phyloP scores from a whole-genome alignment of 2,329 filamentous ascomycete species.

The Mariannaea elegans region DNA sequence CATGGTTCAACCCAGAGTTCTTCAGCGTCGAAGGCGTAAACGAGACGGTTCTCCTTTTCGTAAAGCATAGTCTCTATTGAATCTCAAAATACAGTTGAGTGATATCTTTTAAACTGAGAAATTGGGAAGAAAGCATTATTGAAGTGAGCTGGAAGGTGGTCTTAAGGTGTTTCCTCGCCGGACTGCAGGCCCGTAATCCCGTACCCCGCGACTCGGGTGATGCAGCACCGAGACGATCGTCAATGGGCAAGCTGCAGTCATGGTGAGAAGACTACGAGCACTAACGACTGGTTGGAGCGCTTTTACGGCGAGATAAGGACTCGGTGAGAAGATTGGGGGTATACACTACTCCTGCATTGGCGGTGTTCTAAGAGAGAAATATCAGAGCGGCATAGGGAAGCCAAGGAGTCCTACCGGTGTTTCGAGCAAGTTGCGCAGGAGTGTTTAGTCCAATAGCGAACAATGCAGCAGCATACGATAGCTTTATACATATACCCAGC shows the following conservation, averaged over 20 bases:
- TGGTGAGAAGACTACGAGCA: not conserved
- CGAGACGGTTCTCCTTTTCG: conserved; percentile 12
- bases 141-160: too few relatives aligned
- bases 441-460: too few relatives aligned
- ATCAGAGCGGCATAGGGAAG: too few relatives aligned
- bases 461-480: too few relatives aligned
- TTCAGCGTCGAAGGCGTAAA: conserved; percentile 52
- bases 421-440: too few relatives aligned
- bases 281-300: not conserved
- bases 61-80: conserved; percentile 6
- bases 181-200: conserved; percentile 2
- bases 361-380: too few relatives aligned
- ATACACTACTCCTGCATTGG: not conserved
- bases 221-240: not conserved
- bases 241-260: conserved; percentile 3
- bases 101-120: too few relatives aligned
- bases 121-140: too few relatives aligned
- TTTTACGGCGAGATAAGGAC: not conserved
- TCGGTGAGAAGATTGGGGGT: not conserved
- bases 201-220: conserved; percentile 7
- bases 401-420: too few relatives aligned
- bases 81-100: too few relatives aligned
- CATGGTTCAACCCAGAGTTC: conserved; percentile 59
- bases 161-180: too few relatives aligned
- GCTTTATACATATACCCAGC: too few relatives aligned